Evolutionary conservation across 345 rosid species (phyloP), one percentile per base, ranked within the genome.

Genomic region (Odontarrhena argentea): DNA sequence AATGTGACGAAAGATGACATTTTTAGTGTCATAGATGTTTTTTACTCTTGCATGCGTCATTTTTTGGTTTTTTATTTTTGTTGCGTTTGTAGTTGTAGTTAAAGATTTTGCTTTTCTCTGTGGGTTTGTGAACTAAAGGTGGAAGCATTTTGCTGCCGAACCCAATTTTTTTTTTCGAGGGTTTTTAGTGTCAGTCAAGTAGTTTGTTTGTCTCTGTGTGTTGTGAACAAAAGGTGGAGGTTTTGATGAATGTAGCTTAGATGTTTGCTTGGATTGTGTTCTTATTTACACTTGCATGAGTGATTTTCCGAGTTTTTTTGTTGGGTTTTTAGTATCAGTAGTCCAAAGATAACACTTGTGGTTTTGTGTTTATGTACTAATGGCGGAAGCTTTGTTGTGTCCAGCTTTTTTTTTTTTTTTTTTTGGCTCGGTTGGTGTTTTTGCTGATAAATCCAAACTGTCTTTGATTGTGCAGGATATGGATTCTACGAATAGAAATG

Each of bases 401-500:
- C 11, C 38, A 14, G 24, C n/a, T 41, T 15, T 32, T 15, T 32
- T 7, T 41, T 15, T 32, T 15, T 32, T 7, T 5, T 22, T 10
- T 3, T 36, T 44, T 54, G 18, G 36, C 7, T 36, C 26, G 38
- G n/a, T 3, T 32, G 3, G 53, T 50, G 34, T 10, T 44, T n/a
- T 12, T 14, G 48, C 22, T 44, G 15, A 44, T 44, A 30, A 8
- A 4, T 0, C 45, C 50, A 25, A 60, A 26, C 36, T 15, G 1
- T 15, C 5, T 18, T 44, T 50, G n/a, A 7, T n/a, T 55, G 44
- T 38, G 15, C 53, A 82, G 85, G 74, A 6, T 8, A 85, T 87
- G 96, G 94, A 82, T 53, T 69, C 83, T 0, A 34, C 53, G 1
- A 68, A 63, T 9, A 71, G 71, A 50, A 72, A 58, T 9, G 71